These are phyloP conservation scores for Stachybotrys chlorohalonatus DNA, from an alignment of 2,329 filamentous ascomycete species.

Conservation along the genomic window DNA sequence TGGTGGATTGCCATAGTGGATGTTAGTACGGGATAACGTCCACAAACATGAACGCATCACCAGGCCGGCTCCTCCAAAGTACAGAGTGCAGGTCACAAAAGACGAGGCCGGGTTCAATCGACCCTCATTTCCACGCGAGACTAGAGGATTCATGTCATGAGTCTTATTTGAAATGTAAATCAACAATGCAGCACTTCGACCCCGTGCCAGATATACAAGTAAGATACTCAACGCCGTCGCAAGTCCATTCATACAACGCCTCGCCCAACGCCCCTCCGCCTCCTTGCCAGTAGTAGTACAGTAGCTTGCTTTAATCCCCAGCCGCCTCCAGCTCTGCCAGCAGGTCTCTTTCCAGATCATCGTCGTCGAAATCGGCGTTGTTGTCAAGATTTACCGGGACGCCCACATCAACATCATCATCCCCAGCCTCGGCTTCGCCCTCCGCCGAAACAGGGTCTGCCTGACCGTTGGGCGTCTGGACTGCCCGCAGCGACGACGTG, in stretches of 20 bases:
- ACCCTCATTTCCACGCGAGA: not conserved
- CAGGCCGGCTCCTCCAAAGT: too few relatives aligned
- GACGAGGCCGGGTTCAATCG: too few relatives aligned
- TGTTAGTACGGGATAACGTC: not conserved
- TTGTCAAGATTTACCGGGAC: slow-evolving; percentile 16
- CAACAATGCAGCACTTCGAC: not conserved
- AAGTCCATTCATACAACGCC: not conserved
- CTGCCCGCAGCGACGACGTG: slow-evolving; percentile 36
- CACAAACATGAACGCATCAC: not conserved
- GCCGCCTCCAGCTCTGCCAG: slow-evolving; percentile 47
- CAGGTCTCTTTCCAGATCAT: slow-evolving; percentile 55
- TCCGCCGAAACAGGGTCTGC: slow-evolving; percentile 18
- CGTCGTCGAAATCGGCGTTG: slow-evolving; percentile 37
- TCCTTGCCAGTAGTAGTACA: too few relatives aligned
- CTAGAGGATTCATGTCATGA: not conserved
- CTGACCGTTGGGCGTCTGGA: slow-evolving; percentile 28
- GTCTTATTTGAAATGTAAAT: not conserved
- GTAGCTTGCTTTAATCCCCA: slow-evolving; percentile 8
- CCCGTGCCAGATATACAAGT: not conserved
- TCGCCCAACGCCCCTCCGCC: not conserved
- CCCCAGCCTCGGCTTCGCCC: slow-evolving; percentile 20
- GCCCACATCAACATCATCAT: slow-evolving; percentile 14
- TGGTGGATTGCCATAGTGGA: too few relatives aligned
- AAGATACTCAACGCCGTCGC: slow-evolving; percentile 3
- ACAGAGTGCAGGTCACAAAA: too few relatives aligned